Evolutionary conservation across 2,329 filamentous ascomycete genomes (phyloP).

Genomic region (Aspergillus sp.): DNA sequence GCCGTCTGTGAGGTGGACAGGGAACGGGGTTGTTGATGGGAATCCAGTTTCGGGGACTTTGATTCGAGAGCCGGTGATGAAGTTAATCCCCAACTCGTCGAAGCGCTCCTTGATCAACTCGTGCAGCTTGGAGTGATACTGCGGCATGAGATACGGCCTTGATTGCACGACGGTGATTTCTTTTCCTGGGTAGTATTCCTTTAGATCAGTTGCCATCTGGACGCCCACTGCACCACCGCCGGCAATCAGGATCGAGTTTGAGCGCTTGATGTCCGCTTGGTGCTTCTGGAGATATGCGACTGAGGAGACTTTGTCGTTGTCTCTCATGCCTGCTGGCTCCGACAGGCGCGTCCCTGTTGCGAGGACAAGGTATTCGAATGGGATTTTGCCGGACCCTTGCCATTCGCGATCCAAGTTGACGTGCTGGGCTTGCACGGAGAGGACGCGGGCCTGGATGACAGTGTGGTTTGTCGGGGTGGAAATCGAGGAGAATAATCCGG

Average conservation of each 20-base stretch:
- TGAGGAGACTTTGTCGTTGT: constrained; percentile 34
- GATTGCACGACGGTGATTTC: constrained; percentile 51
- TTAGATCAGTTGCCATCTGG: constrained; percentile 53
- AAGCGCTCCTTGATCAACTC: constrained; percentile 33
- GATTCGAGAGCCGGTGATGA: constrained; percentile 33
- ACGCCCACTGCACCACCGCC: constrained; percentile 54
- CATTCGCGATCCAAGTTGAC: constrained; percentile 36
- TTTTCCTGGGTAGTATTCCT: constrained; percentile 49
- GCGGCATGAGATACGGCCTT: constrained; percentile 37
- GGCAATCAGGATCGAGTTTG: constrained; percentile 36
- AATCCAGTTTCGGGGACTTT: constrained; percentile 28
- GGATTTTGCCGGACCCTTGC: constrained; percentile 31
- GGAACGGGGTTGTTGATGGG: constrained; percentile 23
- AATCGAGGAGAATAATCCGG: constrained; percentile 27
- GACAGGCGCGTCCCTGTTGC: constrained; percentile 36
- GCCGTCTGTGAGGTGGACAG: constrained; percentile 33
- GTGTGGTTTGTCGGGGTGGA: constrained; percentile 25
- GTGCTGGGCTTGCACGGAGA: constrained; percentile 28
- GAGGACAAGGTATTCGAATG: constrained; percentile 35
- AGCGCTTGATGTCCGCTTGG: constrained; percentile 29
- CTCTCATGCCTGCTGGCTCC: constrained; percentile 33
- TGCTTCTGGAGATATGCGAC: constrained; percentile 34
- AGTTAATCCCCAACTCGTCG: constrained; percentile 33
- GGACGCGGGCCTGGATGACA: constrained; percentile 34
- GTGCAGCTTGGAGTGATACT: constrained; percentile 32